These are phyloP conservation scores for Alternaria sp. DNA, from an alignment of 2,329 filamentous ascomycete species.

Conservation along the genomic window DNA sequence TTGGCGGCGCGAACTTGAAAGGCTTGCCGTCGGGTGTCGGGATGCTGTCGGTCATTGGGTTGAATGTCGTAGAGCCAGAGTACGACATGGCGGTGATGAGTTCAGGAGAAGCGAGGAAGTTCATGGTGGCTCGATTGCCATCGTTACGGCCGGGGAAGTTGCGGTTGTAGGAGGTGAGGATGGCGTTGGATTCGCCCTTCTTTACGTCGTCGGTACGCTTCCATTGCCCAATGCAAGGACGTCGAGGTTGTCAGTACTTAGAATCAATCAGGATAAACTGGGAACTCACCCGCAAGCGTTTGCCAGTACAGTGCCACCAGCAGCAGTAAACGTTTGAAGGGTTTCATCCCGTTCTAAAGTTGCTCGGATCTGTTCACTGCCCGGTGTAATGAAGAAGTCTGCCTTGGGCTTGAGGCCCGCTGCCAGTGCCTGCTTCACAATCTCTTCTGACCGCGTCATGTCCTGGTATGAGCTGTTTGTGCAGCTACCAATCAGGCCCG, in stretches of 20 bases:
- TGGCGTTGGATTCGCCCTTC: slow-evolving; percentile 90
- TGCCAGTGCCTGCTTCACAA: slow-evolving; percentile 87
- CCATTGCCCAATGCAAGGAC: slow-evolving; percentile 91
- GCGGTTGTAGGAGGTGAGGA: slow-evolving; percentile 96
- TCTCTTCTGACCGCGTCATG: slow-evolving; percentile 92
- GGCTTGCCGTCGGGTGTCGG: slow-evolving; percentile 77
- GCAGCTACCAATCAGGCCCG: slow-evolving; percentile 95
- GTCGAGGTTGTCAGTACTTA: slow-evolving; percentile 14
- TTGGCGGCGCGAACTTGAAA: slow-evolving; percentile 84
- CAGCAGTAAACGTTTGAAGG: slow-evolving; percentile 81
- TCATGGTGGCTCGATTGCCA: slow-evolving; percentile 96
- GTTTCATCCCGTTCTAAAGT: slow-evolving; percentile 90
- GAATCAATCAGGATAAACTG: background rate
- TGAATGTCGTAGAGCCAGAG: slow-evolving; percentile 91
- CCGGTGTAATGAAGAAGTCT: slow-evolving; percentile 95
- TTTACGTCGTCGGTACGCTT: slow-evolving; percentile 82
- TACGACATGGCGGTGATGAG: slow-evolving; percentile 97
- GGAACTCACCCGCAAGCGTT: slow-evolving; percentile 75
- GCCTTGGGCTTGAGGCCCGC: slow-evolving; percentile 90
- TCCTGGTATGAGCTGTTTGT: slow-evolving; percentile 99
- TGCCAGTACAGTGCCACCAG: slow-evolving; percentile 87
- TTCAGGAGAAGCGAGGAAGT: slow-evolving; percentile 96
- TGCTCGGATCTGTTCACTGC: slow-evolving; percentile 94
- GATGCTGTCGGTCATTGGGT: slow-evolving; percentile 88
- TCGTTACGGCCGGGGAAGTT: slow-evolving; percentile 98